These are phyloP conservation scores for Lithospermum erythrorhizon DNA, from an alignment of 257 asterid species.

Conservation along the genomic window DNA sequence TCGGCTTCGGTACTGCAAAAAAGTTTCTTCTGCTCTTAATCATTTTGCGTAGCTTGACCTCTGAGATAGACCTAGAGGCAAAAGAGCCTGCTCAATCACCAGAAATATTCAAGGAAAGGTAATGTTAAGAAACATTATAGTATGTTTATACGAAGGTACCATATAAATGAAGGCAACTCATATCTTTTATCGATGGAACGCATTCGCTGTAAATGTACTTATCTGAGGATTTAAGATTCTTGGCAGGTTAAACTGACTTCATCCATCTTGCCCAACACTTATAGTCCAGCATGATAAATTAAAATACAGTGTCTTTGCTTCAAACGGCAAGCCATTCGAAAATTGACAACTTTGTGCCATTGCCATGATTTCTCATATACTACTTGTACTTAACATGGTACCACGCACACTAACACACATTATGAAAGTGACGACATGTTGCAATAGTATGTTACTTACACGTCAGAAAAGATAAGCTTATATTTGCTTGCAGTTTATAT, in stretches of 20 bases:
- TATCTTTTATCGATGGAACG: too few relatives aligned
- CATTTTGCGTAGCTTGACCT: constrained; percentile 49
- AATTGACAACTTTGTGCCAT: neutral
- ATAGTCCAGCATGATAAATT: neutral
- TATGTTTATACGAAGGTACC: neutral
- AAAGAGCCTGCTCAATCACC: constrained; percentile 35
- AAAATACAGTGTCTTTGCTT: neutral
- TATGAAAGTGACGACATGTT: too few relatives aligned
- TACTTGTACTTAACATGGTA: too few relatives aligned
- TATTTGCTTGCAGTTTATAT: too few relatives aligned
- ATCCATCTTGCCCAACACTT: neutral
- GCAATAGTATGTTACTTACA: too few relatives aligned
- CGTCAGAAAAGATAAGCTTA: too few relatives aligned
- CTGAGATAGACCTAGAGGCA: constrained; percentile 60
- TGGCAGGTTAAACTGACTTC: neutral
- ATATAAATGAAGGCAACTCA: neutral
- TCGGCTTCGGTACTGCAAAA: constrained; percentile 40
- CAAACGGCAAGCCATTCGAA: neutral
- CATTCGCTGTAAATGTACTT: too few relatives aligned
- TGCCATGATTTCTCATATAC: neutral
- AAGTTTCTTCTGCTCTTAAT: constrained; percentile 43
- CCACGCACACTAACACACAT: too few relatives aligned
- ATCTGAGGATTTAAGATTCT: neutral
- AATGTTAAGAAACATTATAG: constrained; percentile 9
- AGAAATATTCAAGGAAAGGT: constrained; percentile 56